phyloP scores from a whole-genome alignment of 2,329 filamentous ascomycete species.

The Ophiobolus disseminans region DNA sequence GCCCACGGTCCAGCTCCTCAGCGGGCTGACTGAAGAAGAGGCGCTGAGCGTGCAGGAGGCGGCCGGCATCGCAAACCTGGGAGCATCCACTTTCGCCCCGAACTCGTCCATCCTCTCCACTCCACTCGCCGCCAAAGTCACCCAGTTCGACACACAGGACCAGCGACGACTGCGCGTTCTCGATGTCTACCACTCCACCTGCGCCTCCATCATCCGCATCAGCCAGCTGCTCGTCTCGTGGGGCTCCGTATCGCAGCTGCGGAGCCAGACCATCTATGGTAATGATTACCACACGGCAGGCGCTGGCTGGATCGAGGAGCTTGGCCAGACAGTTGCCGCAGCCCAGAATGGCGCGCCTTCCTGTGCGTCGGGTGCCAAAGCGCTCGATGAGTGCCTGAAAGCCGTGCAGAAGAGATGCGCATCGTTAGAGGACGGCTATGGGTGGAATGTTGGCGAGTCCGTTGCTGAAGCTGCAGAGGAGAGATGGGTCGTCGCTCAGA shows the following conservation, averaged over 20 bases:
- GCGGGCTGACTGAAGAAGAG: slow-evolving; percentile 79
- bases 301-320: slow-evolving; percentile 42
- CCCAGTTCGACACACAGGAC: slow-evolving; percentile 66
- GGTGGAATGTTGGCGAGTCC: slow-evolving; percentile 57
- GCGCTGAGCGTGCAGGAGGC: slow-evolving; percentile 77
- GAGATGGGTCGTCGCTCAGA: slow-evolving; percentile 67
- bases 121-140: slow-evolving; percentile 27
- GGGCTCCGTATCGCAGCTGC: slow-evolving; percentile 37
- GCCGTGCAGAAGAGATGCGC: slow-evolving; percentile 58
- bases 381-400: slow-evolving; percentile 53
- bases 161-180: slow-evolving; percentile 72
- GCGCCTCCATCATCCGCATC: slow-evolving; percentile 59
- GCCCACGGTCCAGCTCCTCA: slow-evolving; percentile 73
- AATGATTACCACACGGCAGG: slow-evolving; percentile 38
- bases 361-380: slow-evolving; percentile 18
- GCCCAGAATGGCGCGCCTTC: slow-evolving; percentile 53
- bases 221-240: slow-evolving; percentile 47
- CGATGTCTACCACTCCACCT: slow-evolving; percentile 73
- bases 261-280: slow-evolving; percentile 36
- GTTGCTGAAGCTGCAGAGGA: slow-evolving; percentile 65
- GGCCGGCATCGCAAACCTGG: slow-evolving; percentile 69
- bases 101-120: slow-evolving; percentile 53
- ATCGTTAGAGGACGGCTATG: slow-evolving; percentile 51
- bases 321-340: slow-evolving; percentile 37
- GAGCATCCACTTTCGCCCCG: slow-evolving; percentile 55